phyloP scores from a whole-genome alignment of 2,329 filamentous ascomycete genomes.

The Nectriaceae sp. region DNA sequence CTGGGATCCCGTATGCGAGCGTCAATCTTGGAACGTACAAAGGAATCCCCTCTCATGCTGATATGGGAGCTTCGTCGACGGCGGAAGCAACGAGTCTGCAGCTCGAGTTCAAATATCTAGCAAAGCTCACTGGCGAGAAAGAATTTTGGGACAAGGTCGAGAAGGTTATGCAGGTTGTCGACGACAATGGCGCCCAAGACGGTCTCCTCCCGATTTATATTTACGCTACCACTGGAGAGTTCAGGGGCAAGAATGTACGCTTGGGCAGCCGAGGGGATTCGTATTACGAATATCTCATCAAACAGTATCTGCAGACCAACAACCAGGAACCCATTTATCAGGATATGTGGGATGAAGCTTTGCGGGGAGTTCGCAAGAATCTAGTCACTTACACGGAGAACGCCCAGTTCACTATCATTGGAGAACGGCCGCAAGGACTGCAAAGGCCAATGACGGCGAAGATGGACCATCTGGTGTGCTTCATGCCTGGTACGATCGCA shows the following conservation, averaged over 20 bases:
- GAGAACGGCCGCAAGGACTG: conserved; percentile 79
- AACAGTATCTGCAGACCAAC: conserved; percentile 94
- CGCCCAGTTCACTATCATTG: conserved; percentile 83
- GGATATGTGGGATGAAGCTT: conserved; percentile 89
- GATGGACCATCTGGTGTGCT: conserved; percentile 98
- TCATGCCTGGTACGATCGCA: conserved; percentile 94
- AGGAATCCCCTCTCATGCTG: conserved; percentile 79
- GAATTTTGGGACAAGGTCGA: conserved; percentile 92
- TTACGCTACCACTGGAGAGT: conserved; percentile 74
- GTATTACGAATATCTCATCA: conserved; percentile 98
- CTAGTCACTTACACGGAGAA: conserved; percentile 85
- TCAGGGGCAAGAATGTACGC: conserved; percentile 83
- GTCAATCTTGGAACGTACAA: conserved; percentile 79
- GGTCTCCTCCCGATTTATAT: conserved; percentile 93
- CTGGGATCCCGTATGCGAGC: conserved; percentile 87
- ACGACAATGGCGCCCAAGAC: conserved; percentile 76
- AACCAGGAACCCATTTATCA: conserved; percentile 82
- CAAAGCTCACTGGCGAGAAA: conserved; percentile 89
- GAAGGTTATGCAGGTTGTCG: conserved; percentile 87
- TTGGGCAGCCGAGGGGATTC: conserved; percentile 93
- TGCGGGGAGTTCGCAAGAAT: conserved; percentile 86
- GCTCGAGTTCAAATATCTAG: conserved; percentile 95
- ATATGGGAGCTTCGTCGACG: conserved; percentile 87
- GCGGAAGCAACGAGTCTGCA: conserved; percentile 92
- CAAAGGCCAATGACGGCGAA: conserved; percentile 70